Evolutionary conservation across 2,329 filamentous ascomycete species (phyloP).

Genomic region (Arthrobotrys musiformis): DNA sequence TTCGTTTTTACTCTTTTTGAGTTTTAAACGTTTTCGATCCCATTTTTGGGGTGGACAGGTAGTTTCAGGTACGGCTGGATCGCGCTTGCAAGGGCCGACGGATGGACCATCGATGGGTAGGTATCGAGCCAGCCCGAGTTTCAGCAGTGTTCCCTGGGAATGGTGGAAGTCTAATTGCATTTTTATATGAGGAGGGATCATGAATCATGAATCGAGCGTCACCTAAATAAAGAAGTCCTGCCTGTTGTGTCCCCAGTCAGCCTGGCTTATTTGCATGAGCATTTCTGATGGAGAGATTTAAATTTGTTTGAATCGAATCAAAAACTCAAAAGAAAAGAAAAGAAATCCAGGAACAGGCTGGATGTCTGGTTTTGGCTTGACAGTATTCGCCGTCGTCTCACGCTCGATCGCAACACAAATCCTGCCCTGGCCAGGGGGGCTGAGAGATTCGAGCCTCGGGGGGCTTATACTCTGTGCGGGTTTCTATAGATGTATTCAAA

Average conservation of each 20-base stretch:
- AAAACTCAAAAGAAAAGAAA: background rate
- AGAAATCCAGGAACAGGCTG: constrained; percentile 21
- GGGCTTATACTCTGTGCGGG: background rate
- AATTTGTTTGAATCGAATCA: constrained; percentile 15
- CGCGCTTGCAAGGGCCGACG: constrained; percentile 34
- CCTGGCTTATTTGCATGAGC: constrained; percentile 8
- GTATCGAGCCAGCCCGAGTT: constrained; percentile 26
- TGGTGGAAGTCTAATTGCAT: constrained; percentile 13
- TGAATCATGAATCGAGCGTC: constrained; percentile 16
- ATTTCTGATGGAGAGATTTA: background rate
- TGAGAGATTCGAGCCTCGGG: constrained; percentile 20
- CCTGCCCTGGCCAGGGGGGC: constrained; percentile 40
- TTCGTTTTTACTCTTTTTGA: constrained; percentile 9
- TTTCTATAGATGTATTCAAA: constrained; percentile 8
- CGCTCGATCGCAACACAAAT: constrained; percentile 45
- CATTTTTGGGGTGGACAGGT: constrained; percentile 28
- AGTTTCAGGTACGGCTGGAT: constrained; percentile 56
- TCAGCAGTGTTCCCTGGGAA: constrained; percentile 27
- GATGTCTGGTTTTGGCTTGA: constrained; percentile 28
- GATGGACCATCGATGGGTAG: constrained; percentile 21
- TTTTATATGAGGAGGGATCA: constrained; percentile 7
- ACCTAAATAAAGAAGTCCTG: constrained; percentile 37
- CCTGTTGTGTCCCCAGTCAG: constrained; percentile 15
- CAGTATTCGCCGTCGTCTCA: constrained; percentile 42
- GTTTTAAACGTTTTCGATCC: constrained; percentile 46